phyloP scores from a whole-genome alignment of 2,329 filamentous ascomycete genomes.

The Aspergillus brunneoviolaceus region DNA sequence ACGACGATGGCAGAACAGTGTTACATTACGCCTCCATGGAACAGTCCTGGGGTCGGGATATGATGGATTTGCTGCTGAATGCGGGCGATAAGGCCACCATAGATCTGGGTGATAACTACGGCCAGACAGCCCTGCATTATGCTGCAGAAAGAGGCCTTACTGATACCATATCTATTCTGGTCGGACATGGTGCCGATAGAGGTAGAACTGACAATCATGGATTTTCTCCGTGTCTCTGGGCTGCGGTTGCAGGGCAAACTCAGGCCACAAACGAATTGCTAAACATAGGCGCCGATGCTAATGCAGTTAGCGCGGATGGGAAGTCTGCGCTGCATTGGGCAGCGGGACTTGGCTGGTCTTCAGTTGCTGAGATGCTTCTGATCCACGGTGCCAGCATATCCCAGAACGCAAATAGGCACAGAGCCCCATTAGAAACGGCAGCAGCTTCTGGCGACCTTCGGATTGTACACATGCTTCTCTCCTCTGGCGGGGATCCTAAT shows the following conservation, averaged over 20 bases:
- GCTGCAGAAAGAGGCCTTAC: slow-evolving; percentile 22
- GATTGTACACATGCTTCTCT: slow-evolving; percentile 20
- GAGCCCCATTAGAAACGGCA: slow-evolving; percentile 19
- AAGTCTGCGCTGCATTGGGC: slow-evolving; percentile 25
- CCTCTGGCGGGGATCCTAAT: slow-evolving; percentile 17
- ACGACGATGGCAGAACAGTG: neutral
- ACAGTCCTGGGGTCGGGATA: neutral
- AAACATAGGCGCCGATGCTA: slow-evolving; percentile 15
- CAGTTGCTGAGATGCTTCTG: slow-evolving; percentile 17
- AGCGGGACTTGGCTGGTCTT: slow-evolving; percentile 17
- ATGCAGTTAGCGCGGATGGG: slow-evolving; percentile 20
- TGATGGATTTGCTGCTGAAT: slow-evolving; percentile 5
- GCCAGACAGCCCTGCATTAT: slow-evolving; percentile 27
- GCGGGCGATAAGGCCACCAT: neutral
- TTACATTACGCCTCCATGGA: slow-evolving; percentile 6
- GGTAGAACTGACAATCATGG: slow-evolving; percentile 21
- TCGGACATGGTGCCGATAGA: slow-evolving; percentile 19
- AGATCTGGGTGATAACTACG: slow-evolving; percentile 17
- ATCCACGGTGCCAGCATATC: slow-evolving; percentile 10
- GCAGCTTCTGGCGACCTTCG: slow-evolving; percentile 20
- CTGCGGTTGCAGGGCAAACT: slow-evolving; percentile 23
- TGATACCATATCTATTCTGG: slow-evolving; percentile 17
- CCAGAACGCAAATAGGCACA: slow-evolving; percentile 8
- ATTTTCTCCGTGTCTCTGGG: slow-evolving; percentile 26
- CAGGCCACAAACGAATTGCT: slow-evolving; percentile 10